Evolutionary conservation across 495 filamentous ascomycete species (phyloP).

Genomic region (Lophiotrema nucula): DNA sequence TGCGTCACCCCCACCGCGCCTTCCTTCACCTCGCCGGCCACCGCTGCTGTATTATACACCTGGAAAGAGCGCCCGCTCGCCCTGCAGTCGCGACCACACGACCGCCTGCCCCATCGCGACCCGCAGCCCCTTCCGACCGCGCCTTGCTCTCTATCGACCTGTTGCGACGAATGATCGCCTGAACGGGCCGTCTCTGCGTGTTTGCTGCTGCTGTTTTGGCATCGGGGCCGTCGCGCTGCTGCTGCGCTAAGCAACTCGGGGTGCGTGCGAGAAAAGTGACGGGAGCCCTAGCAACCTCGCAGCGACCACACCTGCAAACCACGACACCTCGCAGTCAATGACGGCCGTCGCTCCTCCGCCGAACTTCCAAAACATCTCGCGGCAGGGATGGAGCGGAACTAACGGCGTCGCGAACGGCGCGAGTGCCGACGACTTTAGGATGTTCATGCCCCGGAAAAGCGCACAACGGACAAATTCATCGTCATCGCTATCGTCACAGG

Average conservation of each 20-base stretch:
- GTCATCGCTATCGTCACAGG: constrained; percentile 60
- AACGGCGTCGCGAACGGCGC: constrained; percentile 72
- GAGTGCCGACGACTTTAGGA: constrained; percentile 81
- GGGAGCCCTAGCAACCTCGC: background rate
- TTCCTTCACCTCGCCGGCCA: constrained; percentile 7
- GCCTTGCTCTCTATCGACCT: constrained; percentile 8
- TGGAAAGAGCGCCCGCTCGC: constrained; percentile 10
- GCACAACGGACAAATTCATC: constrained; percentile 84
- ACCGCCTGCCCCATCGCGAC: constrained; percentile 17
- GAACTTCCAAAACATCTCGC: constrained; percentile 73
- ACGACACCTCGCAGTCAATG: constrained; percentile 59
- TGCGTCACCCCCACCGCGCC: constrained; percentile 1
- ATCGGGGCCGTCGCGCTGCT: constrained; percentile 14
- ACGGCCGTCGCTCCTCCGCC: constrained; percentile 95
- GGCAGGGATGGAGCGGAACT: constrained; percentile 63
- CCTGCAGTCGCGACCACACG: constrained; percentile 32
- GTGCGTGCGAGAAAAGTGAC: constrained; percentile 24
- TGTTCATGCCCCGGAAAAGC: constrained; percentile 83
- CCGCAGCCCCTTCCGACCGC: constrained; percentile 16
- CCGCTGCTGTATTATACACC: constrained; percentile 9
- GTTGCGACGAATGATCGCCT: constrained; percentile 18
- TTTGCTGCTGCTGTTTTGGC: constrained; percentile 15
- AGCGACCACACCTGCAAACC: constrained; percentile 38
- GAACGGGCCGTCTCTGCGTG: constrained; percentile 13
- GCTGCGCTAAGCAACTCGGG: constrained; percentile 28